Evolutionary conservation across 2,329 filamentous ascomycete genomes (phyloP), one percentile per base, ranked within the genome.

Genomic region (Claviceps sp.): DNA sequence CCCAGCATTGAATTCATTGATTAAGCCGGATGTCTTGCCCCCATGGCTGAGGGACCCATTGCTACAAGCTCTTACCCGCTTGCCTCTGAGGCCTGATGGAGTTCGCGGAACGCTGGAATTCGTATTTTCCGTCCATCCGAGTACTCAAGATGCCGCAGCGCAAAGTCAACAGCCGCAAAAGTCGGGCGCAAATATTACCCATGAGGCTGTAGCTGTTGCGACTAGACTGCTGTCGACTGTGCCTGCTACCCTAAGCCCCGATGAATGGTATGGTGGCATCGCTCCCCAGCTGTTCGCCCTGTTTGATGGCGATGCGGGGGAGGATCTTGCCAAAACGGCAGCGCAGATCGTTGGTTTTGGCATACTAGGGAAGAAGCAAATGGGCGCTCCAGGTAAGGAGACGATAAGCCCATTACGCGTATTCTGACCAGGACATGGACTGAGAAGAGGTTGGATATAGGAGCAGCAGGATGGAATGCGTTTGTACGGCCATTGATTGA

Each of bases 61-160:
- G 1, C 70, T 82, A 58, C 72, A 72, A 52, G 71, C 76, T 13
- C 70, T 88, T 45, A 79, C 82, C 1, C 62, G 72, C 13, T 61
- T 87, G 9, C 84, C 84, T 1, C 69, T 86, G 26, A 72, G 83
- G 4, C 67, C 70, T 2, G 74, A 79, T 55, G 84, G 84, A 18
- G 81, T 88, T 14, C 75, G 84, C 37, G 76, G 79, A 26, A 84
- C 81, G 0, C 71, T 87, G 55, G 84, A 87, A 60, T 87, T 87
- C 60, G 72, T 88, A 38, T 84, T 86, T 53, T 76, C 82, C 1
- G 79, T 85, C 6, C 83, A 86, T 55, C 78, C 83, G 0, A 73
- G 76, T 55, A 72, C 69, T 56, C 66, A 67, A 6, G 63, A 69
- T 52, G 64, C 66, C 57, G 50, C 62, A 0, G 65, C 69, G 6